Percentiles rank a stretch among this genome's conserved stretches.
Evolutionary conservation across 108 stramenopile genomes (phyloP).

Genomic region (Cyclostephanos invisitatus): DNA sequence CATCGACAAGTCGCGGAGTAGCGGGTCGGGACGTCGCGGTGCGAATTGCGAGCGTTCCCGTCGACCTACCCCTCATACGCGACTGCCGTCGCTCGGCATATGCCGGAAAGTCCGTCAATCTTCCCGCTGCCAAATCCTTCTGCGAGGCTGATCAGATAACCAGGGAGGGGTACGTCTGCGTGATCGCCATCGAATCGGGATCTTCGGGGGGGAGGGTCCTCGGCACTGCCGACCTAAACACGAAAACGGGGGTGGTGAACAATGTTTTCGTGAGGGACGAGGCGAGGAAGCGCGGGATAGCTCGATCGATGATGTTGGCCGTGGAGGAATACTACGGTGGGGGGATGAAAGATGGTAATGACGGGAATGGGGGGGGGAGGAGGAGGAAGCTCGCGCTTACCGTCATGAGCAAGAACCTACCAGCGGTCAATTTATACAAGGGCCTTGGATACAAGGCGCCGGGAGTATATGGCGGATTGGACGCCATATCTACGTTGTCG

Average conservation of each 20-base stretch:
- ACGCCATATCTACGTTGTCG: conserved; percentile 21
- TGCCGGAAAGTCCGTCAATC: conserved; percentile 6
- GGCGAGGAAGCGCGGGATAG: conserved; percentile 40
- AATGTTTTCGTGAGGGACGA: conserved; percentile 42
- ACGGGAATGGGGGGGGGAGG: not conserved
- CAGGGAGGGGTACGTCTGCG: conserved; percentile 29
- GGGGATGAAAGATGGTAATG: not conserved
- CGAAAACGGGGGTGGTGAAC: conserved; percentile 25
- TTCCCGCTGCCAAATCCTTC: conserved; percentile 42
- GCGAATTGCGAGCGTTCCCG: conserved; percentile 14
- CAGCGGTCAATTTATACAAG: conserved; percentile 36
- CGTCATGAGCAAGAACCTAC: conserved; percentile 35
- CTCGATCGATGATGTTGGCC: conserved; percentile 38
- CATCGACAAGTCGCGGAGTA: not conserved
- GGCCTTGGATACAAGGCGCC: conserved; percentile 40
- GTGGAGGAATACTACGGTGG: conserved; percentile 18
- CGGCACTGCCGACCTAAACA: conserved; percentile 42
- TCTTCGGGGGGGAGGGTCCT: conserved; percentile 10
- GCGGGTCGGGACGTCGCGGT: not conserved
- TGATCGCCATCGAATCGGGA: conserved; percentile 15
- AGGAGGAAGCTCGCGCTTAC: conserved; percentile 34
- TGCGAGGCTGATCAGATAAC: conserved; percentile 49
- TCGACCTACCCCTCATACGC: conserved; percentile 34
- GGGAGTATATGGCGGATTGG: conserved; percentile 29
- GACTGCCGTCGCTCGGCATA: conserved; percentile 39